Conservation (phyloP, 805 yeast species). For the Maudiozyma barnettii region DNA sequence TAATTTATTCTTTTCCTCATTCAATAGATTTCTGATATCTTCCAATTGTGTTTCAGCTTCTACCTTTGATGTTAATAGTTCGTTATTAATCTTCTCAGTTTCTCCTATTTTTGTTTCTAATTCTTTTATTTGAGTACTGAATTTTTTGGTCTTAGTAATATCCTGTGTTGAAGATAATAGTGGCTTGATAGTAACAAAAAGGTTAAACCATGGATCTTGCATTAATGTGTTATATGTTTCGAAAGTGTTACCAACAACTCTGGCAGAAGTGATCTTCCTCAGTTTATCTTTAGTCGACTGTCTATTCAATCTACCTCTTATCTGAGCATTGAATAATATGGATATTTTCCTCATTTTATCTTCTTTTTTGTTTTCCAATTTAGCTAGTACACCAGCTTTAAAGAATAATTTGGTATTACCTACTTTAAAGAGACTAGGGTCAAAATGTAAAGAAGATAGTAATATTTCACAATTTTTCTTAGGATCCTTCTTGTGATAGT, state of each 20-base stretch:
- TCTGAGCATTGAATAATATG: slow-evolving; percentile 51
- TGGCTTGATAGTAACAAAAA: slow-evolving; percentile 67
- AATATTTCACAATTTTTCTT: slow-evolving; percentile 65
- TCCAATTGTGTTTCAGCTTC: slow-evolving; percentile 23
- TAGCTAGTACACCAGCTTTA: slow-evolving; percentile 92
- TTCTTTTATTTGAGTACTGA: slow-evolving; percentile 45
- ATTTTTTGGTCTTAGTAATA: slow-evolving; percentile 45
- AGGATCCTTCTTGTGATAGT: slow-evolving; percentile 31
- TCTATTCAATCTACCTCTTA: slow-evolving; percentile 59
- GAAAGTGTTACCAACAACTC: slow-evolving; percentile 55
- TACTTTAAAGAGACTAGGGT: slow-evolving; percentile 72
- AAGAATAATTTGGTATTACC: slow-evolving; percentile 92
- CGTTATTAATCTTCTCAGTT: slow-evolving; percentile 26
- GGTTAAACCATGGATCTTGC: slow-evolving; percentile 68
- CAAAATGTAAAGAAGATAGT: slow-evolving; percentile 52
- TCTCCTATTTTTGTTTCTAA: slow-evolving; percentile 40
- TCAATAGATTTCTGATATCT: slow-evolving; percentile 27
- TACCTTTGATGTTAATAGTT: slow-evolving; percentile 22
- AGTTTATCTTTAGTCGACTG: slow-evolving; percentile 37
- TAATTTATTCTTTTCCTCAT: slow-evolving; percentile 35
- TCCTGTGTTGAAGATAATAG: slow-evolving; percentile 55
- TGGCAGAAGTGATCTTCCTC: slow-evolving; percentile 60
- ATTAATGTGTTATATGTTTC: slow-evolving; percentile 38
- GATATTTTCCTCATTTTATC: slow-evolving; percentile 45
- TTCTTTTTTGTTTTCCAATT: slow-evolving; percentile 72